These are phyloP conservation scores for Zygoascus tannicola DNA, from an alignment of 805 yeast genomes.

Conservation along the genomic window DNA sequence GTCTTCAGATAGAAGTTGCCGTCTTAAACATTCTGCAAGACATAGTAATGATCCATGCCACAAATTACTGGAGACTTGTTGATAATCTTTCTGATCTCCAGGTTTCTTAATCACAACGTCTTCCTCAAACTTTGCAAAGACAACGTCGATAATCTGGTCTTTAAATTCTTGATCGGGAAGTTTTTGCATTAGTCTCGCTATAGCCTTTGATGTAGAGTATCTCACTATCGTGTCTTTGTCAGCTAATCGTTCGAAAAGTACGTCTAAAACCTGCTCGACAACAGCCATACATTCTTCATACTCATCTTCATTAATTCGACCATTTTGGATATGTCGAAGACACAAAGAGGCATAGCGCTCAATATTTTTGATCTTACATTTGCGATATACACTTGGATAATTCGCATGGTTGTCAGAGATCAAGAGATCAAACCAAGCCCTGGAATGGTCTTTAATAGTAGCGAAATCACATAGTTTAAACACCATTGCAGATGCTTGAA, in stretches of 20 bases:
- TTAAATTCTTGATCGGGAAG: conserved; percentile 26
- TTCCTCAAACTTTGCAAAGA: conserved; percentile 21
- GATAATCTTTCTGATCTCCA: conserved; percentile 17
- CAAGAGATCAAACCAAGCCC: background rate
- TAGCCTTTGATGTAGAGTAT: conserved; percentile 56
- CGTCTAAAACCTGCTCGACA: conserved; percentile 44
- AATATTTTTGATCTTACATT: conserved; percentile 26
- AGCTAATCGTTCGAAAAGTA: conserved; percentile 37
- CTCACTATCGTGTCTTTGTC: conserved; percentile 48
- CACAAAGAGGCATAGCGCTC: conserved; percentile 33
- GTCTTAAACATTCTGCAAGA: conserved; percentile 40
- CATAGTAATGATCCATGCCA: conserved; percentile 54
- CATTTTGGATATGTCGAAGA: conserved; percentile 17
- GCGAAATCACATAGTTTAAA: conserved; percentile 2
- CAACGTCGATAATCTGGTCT: conserved; percentile 25
- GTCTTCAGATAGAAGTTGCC: conserved; percentile 13
- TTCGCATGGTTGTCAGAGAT: background rate
- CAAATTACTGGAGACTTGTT: conserved; percentile 32
- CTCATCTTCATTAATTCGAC: no score
- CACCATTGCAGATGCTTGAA: conserved; percentile 35
- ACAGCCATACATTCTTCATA: no score
- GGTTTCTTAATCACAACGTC: conserved; percentile 8
- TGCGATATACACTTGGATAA: conserved; percentile 8
- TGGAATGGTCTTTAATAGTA: background rate
- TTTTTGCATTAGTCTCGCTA: conserved; percentile 39